Base-by-base conservation (phyloP, 2,329 filamentous ascomycete species). In the Emergomyces africanus region DNA sequence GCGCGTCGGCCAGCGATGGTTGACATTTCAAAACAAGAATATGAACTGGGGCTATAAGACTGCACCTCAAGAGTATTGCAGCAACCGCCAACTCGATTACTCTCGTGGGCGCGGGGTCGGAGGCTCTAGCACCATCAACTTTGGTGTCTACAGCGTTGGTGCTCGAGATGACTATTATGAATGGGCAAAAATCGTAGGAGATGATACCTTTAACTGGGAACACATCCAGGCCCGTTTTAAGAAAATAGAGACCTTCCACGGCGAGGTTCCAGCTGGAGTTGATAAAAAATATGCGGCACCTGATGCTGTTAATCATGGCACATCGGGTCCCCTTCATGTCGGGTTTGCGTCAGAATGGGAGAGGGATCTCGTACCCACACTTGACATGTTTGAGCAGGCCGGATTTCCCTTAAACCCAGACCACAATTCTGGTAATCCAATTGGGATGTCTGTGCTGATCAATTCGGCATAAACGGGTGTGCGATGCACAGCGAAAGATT, bases 111-210 rank as follows among this genome's bases (percentile, higher is more conserved):
- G 74, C 55, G 78, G 77, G 0, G 68, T 83, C 0, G 80, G 81
- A 1, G 81, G 81, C 1, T 77, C 75, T 3, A 78, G 72, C 57
- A 77, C 78, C 8, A 79, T 82, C 63, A 83, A 83, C 65, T 83
- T 82, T 59, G 75, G 77, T 18, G 76, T 79, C 15, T 85, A 75
- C 67, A 79, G 75, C 2, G 64, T 79, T 30, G 84, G 85, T 2
- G 77, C 81, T 1, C 71, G 74, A 1, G 81, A 82, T 57, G 84
- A 87, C 62, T 86, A 83, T 61, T 77, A 87, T 33, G 76, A 81
- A 57, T 86, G 83, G 82, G 82, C 82, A 0, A 70, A 74, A 0
- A 61, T 79, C 1, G 78, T 82, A 0, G 81, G 71, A 0, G 83
- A 87, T 62, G 76, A 82, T 4, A 66, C 71, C 0, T 87, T 79